A percentile compares a stretch with the other conserved stretches of the same genome.
These are phyloP conservation scores for Diaporthe eres DNA, from an alignment of 2,329 filamentous ascomycete species.

Conservation along the genomic window DNA sequence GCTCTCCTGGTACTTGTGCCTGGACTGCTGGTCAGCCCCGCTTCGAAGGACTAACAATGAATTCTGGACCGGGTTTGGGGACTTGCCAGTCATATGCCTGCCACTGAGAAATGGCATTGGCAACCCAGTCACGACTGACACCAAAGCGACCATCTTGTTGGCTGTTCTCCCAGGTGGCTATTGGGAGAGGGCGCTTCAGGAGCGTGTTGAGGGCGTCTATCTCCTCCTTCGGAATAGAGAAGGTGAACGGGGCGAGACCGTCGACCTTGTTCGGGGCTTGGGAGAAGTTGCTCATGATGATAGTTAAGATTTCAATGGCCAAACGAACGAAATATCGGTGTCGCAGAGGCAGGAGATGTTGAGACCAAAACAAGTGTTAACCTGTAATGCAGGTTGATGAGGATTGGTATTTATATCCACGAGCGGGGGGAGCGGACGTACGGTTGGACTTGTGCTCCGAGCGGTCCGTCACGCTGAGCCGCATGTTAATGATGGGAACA, in stretches of 20 bases:
- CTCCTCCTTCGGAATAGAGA: constrained; percentile 16
- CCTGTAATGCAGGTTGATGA: not conserved
- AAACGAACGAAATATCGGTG: not conserved
- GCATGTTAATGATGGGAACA: not conserved
- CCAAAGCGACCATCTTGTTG: not conserved
- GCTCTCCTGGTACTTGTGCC: constrained; percentile 53
- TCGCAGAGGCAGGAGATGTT: not conserved
- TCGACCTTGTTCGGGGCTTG: constrained; percentile 10
- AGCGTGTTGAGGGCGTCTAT: constrained; percentile 13
- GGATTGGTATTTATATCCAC: not conserved
- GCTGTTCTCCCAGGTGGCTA: constrained; percentile 18
- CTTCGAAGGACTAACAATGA: too few relatives aligned
- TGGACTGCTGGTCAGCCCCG: not conserved
- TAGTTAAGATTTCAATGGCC: not conserved
- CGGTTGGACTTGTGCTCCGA: constrained; percentile 18
- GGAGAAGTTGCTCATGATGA: constrained; percentile 21
- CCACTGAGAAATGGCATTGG: constrained; percentile 11
- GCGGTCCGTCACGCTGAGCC: constrained; percentile 14
- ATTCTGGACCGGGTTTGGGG: not conserved
- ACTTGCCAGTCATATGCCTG: constrained; percentile 19
- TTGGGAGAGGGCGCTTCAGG: constrained; percentile 15
- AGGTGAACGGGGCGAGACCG: constrained; percentile 10
- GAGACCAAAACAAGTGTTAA: not conserved
- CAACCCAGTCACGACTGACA: not conserved
- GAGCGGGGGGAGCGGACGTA: constrained; percentile 20